Conservation (phyloP, 208 protist species). For the Dictyostelium gargantuum region DNA sequence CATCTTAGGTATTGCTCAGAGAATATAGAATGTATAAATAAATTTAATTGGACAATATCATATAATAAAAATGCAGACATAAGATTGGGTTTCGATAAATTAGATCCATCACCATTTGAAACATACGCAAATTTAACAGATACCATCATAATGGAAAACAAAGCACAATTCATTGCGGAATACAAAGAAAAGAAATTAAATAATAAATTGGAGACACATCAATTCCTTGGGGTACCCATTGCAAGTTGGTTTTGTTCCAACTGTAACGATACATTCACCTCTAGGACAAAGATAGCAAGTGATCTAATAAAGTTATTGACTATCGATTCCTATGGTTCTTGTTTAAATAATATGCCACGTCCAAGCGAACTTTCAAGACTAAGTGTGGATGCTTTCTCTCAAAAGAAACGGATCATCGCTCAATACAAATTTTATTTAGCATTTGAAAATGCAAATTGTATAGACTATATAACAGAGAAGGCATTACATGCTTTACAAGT, state of each 20-base stretch:
- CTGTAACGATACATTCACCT: not conserved
- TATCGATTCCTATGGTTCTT: constrained; percentile 75
- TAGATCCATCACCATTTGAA: not conserved
- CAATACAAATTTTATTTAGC: constrained; percentile 71
- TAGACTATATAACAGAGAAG: constrained; percentile 69
- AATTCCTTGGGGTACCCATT: not conserved
- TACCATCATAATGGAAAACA: not conserved
- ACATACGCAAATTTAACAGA: not conserved
- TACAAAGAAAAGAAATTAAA: not conserved
- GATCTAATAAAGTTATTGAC: constrained; percentile 72
- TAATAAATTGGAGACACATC: not conserved
- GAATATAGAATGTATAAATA: not conserved
- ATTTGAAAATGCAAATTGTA: constrained; percentile 69
- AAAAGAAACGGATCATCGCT: not conserved
- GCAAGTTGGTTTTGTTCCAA: not conserved
- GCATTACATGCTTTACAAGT: not conserved
- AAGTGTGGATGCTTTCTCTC: not conserved
- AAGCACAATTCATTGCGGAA: not conserved
- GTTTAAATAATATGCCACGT: constrained; percentile 58
- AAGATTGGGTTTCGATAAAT: not conserved
- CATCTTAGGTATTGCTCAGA: not conserved
- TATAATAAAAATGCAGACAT: not conserved
- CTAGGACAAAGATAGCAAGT: constrained; percentile 36
- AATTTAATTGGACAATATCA: not conserved
- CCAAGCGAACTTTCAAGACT: accelerated